Base-by-base conservation (phyloP, 129 eudicot species). In the Artemisia argyi region DNA sequence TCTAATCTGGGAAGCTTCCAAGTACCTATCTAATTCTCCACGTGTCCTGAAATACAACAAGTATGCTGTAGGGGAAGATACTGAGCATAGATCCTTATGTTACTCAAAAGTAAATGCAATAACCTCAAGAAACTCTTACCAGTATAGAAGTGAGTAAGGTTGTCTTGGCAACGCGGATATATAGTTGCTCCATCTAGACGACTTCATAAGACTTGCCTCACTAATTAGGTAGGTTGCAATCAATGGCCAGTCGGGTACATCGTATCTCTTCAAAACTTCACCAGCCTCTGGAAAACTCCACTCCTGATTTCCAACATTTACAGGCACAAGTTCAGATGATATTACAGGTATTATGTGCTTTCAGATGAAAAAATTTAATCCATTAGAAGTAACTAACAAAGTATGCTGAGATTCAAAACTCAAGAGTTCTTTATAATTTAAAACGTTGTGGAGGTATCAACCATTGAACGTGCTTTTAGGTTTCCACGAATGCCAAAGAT, bases 241-340 rank as follows among this genome's bases (percentile, higher is more conserved):
- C 63, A 92, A 81, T 59, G 98, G 98, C 98, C 98, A 92, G 39
- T 92, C 98, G 0, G 98, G 98, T 35, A 92, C 96, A 73, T 86
- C 83, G 66, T 89, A 79, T 79, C 80, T 75, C 72, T 82, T 89
- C 18, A 92, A 75, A 74, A 89, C 89, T 65, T 85, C 84, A 73
- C 98, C 98, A 18, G 94, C 92, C 70, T 92, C 96, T 7, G 86
- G 81, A 78, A 80, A 78, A 83, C 85, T 87, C 98, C 98, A 92
- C 64, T 92, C 95, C 98, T 92, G 81, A 75, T 70, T 74, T 59
- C 50, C 64, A 67, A 47, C 14, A 49, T 47, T 59, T 16, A 17
- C 53, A 61, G 30, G 70, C 78, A 73, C 20, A 61, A 16, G 35
- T 54, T 69, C 63, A 68, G 48, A 26, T 14, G 15, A 30, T 61